These are phyloP conservation scores for Ilyonectria mors-panacis DNA, from an alignment of 2,329 filamentous ascomycete species.

Conservation along the genomic window DNA sequence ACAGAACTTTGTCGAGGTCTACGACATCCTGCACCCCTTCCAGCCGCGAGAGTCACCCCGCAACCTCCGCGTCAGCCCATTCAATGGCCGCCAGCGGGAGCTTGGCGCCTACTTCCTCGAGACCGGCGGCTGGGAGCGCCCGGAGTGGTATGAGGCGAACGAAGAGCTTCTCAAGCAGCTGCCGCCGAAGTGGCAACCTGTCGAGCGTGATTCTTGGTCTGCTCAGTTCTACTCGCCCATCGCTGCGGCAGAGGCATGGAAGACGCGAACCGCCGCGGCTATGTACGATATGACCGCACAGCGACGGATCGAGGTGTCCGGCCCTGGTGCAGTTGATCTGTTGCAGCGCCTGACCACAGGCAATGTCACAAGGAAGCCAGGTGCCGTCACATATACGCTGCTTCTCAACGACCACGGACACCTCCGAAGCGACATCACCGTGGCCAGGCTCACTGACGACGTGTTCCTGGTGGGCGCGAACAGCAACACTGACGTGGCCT, in stretches of 20 bases:
- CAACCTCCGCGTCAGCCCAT: conserved; percentile 72
- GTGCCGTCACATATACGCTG: conserved; percentile 69
- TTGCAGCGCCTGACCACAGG: conserved; percentile 68
- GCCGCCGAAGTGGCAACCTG: conserved; percentile 68
- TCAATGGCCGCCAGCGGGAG: conserved; percentile 67
- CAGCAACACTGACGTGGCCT: conserved; percentile 67
- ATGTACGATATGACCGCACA: conserved; percentile 76
- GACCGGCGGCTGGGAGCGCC: conserved; percentile 73
- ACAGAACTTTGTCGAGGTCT: conserved; percentile 75
- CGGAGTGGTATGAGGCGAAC: conserved; percentile 74
- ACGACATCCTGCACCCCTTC: conserved; percentile 75
- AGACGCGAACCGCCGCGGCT: conserved; percentile 73
- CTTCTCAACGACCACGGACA: conserved; percentile 68
- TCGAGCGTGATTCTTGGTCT: conserved; percentile 72
- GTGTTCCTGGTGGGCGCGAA: conserved; percentile 71
- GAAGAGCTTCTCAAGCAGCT: conserved; percentile 64
- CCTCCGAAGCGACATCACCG: conserved; percentile 70
- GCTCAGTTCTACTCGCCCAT: conserved; percentile 70
- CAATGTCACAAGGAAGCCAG: conserved; percentile 62
- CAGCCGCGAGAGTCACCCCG: conserved; percentile 71
- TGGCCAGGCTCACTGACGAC: conserved; percentile 65
- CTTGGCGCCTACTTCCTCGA: conserved; percentile 74
- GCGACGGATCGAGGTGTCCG: conserved; percentile 70
- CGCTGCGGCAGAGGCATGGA: conserved; percentile 74
- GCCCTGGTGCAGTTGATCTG: conserved; percentile 69